phyloP scores from a whole-genome alignment of 2,329 filamentous ascomycete species.

The Microdochium nivale region DNA sequence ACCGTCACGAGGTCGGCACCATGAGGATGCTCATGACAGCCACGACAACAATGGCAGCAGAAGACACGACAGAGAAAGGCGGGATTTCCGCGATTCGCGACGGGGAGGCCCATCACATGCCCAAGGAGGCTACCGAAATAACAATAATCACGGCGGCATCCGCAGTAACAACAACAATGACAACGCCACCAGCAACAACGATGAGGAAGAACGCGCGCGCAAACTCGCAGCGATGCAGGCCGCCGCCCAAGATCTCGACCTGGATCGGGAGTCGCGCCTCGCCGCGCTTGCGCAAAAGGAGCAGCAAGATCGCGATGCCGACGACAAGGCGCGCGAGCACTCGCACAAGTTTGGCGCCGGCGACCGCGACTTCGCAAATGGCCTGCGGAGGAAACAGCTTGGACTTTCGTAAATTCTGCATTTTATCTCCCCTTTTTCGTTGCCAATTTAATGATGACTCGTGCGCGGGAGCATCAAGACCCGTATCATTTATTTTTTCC shows the following conservation, averaged over 20 bases:
- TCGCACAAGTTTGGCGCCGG: constrained; percentile 45
- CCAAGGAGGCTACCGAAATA: constrained; percentile 9
- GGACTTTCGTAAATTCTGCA: background rate
- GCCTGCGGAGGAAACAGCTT: constrained; percentile 47
- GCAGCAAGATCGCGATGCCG: constrained; percentile 52
- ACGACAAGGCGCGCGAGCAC: constrained; percentile 53
- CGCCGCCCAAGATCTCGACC: constrained; percentile 60
- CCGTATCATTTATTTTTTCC: too few relatives aligned
- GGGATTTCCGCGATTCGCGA: constrained; percentile 12
- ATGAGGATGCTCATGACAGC: constrained; percentile 12
- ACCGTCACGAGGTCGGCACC: constrained; percentile 11
- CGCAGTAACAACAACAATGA: constrained; percentile 3
- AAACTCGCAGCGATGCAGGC: constrained; percentile 68
- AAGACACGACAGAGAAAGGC: constrained; percentile 11
- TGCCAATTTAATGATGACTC: too few relatives aligned
- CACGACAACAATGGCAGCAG: constrained; percentile 7
- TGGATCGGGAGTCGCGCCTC: constrained; percentile 60
- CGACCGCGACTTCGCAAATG: constrained; percentile 55
- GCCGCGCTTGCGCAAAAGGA: constrained; percentile 60
- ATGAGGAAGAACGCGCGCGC: constrained; percentile 51
- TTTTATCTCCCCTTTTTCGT: too few relatives aligned
- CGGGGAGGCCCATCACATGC: background rate
- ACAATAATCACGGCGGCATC: constrained; percentile 11
- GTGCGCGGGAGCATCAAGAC: too few relatives aligned
- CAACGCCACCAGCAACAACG: constrained; percentile 15